phyloP scores from a whole-genome alignment of 768 basidiomycete species.

The Hygrophoropsis aurantiaca region DNA sequence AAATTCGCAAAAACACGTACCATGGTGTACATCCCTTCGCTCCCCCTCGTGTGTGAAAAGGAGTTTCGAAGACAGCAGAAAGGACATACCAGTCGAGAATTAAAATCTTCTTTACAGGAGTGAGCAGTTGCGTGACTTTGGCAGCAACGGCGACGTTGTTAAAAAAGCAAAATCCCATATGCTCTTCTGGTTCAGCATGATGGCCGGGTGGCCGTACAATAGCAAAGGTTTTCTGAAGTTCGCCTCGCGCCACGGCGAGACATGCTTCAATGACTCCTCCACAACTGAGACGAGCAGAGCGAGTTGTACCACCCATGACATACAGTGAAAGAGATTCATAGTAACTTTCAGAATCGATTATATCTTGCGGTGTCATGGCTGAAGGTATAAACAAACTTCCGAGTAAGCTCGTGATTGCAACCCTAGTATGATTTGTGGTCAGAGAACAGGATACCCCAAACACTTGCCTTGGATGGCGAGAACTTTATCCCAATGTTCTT shows the following conservation, averaged over 20 bases:
- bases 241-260: slow-evolving; percentile 78
- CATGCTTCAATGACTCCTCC: slow-evolving; percentile 94
- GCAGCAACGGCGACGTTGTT: slow-evolving; percentile 97
- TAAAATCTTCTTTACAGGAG: slow-evolving; percentile 74
- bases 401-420: slow-evolving; percentile 4
- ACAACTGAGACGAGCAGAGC: slow-evolving; percentile 84
- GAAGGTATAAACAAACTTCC: slow-evolving; percentile 9
- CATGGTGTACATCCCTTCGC: slow-evolving; percentile 98
- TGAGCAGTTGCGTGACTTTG: slow-evolving; percentile 71
- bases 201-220: slow-evolving; percentile 98
- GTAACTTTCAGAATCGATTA: slow-evolving; percentile 71
- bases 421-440: neutral
- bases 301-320: slow-evolving; percentile 81
- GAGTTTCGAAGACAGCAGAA: neutral
- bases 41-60: slow-evolving; percentile 10
- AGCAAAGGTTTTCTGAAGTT: slow-evolving; percentile 85
- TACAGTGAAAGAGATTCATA: slow-evolving; percentile 94
- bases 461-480: slow-evolving; percentile 76
- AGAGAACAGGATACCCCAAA: slow-evolving; percentile 7
- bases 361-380: slow-evolving; percentile 78
- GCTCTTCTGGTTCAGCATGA: slow-evolving; percentile 96
- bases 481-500: slow-evolving; percentile 91
- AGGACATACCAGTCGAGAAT: slow-evolving; percentile 89
- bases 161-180: slow-evolving; percentile 99
- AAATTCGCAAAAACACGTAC: slow-evolving; percentile 37